A percentile compares a stretch with the other conserved stretches of the same genome.
These are phyloP conservation scores for Syncephalastrum sp. DNA, from an alignment of 371 early-diverging fungal species.

Conservation along the genomic window DNA sequence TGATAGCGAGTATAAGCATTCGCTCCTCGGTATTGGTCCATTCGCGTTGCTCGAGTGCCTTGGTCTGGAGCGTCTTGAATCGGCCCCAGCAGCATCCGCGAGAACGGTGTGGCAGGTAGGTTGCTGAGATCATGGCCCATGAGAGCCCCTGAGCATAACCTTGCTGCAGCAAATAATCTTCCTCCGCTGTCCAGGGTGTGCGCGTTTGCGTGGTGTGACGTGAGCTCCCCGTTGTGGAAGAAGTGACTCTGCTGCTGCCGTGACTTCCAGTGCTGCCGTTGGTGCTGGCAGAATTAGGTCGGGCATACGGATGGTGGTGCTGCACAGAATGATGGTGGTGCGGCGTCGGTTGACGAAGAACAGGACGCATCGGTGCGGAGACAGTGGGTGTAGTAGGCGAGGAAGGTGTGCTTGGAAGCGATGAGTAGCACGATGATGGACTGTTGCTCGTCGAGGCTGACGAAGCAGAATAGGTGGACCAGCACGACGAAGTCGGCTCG, in stretches of 20 bases:
- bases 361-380: neutral
- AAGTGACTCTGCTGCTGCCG: slow-evolving; percentile 4
- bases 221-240: too few species aligned
- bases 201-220: slow-evolving; percentile 36
- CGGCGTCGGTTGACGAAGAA: slow-evolving; percentile 4
- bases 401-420: slow-evolving; percentile 5
- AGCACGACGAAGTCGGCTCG: slow-evolving; percentile 1
- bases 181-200: slow-evolving; percentile 49
- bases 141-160: slow-evolving; percentile 47
- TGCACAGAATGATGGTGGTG: neutral
- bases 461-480: slow-evolving; percentile 8
- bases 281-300: neutral
- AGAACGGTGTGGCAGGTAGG: slow-evolving; percentile 46
- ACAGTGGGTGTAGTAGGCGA: slow-evolving; percentile 8
- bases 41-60: slow-evolving; percentile 21
- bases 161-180: slow-evolving; percentile 46
- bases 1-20: slow-evolving; percentile 20
- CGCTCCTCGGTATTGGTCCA: slow-evolving; percentile 24
- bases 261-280: neutral
- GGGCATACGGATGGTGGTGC: slow-evolving; percentile 1
- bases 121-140: slow-evolving; percentile 51
- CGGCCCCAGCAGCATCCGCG: slow-evolving; percentile 55
- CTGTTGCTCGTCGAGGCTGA: slow-evolving; percentile 11
- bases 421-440: slow-evolving; percentile 11
- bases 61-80: slow-evolving; percentile 45